These are phyloP conservation scores for Aureococcus anophagefferens DNA, from an alignment of 108 stramenopile species.

Conservation along the genomic window DNA sequence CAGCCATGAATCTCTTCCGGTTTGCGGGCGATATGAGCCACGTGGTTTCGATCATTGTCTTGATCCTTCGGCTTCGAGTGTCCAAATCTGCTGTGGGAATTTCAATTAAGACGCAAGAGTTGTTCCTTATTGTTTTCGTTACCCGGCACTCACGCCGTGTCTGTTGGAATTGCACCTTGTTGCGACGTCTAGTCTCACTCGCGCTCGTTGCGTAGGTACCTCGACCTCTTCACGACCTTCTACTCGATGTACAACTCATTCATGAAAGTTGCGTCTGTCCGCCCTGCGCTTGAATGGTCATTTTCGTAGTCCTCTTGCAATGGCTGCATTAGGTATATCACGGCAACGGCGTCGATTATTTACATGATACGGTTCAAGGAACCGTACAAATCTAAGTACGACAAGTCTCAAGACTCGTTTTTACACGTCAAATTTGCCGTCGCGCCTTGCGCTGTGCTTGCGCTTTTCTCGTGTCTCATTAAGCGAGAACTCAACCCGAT, in stretches of 20 bases:
- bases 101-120: constrained; percentile 94
- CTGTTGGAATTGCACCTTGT: constrained; percentile 15
- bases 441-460: constrained; percentile 75
- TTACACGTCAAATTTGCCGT: constrained; percentile 89
- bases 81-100: constrained; percentile 90
- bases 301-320: too few relatives aligned
- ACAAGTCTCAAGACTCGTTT: constrained; percentile 91
- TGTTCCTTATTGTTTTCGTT: constrained; percentile 90
- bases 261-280: constrained; percentile 74
- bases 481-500: constrained; percentile 45
- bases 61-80: constrained; percentile 84
- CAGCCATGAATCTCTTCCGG: constrained; percentile 71
- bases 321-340: too few relatives aligned
- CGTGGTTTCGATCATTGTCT: constrained; percentile 87
- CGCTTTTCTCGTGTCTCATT: constrained; percentile 61
- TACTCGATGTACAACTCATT: constrained; percentile 87
- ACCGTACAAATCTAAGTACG: constrained; percentile 86
- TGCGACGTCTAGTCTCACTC: too few relatives aligned
- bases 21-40: constrained; percentile 96
- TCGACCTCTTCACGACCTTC: constrained; percentile 79
- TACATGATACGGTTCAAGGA: constrained; percentile 82
- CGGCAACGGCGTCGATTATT: constrained; percentile 76
- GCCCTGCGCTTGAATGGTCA: too few relatives aligned
- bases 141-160: constrained; percentile 58
- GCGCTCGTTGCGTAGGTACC: too few relatives aligned